phyloP scores from a whole-genome alignment of 768 basidiomycete genomes.

The Amanita pallidorosea region DNA sequence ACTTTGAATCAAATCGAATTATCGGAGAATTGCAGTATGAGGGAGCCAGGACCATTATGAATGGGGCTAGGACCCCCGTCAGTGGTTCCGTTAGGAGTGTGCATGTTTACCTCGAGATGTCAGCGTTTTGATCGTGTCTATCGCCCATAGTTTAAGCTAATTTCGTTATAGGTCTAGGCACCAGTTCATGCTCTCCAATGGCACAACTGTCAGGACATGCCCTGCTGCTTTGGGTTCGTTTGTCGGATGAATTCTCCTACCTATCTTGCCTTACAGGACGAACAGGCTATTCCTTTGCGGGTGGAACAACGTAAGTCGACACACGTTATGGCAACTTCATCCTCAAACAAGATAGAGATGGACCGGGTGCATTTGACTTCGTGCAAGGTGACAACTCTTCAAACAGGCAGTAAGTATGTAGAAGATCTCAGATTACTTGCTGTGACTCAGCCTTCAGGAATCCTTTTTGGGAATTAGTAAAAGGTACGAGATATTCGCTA shows the following conservation, averaged over 20 bases:
- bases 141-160: not conserved
- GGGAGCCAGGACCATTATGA: constrained; percentile 59
- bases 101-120: constrained; percentile 68
- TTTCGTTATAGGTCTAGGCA: constrained; percentile 41
- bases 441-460: constrained; percentile 31
- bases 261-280: constrained; percentile 1
- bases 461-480: constrained; percentile 75
- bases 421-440: not conserved
- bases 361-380: constrained; percentile 73
- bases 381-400: constrained; percentile 63
- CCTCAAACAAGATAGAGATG: constrained; percentile 36
- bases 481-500: constrained; percentile 27
- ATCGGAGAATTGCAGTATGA: constrained; percentile 63
- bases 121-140: constrained; percentile 12
- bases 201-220: constrained; percentile 59
- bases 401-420: constrained; percentile 34
- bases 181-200: constrained; percentile 53
- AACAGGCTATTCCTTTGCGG: constrained; percentile 64
- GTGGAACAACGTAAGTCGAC: constrained; percentile 60
- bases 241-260: not conserved
- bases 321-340: not conserved
- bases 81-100: constrained; percentile 56
- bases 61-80: constrained; percentile 32
- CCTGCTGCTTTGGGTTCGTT: constrained; percentile 65
- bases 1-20: constrained; percentile 66